Evolutionary conservation across 1,284 basidiomycete species (phyloP), one percentile per base, ranked within the genome.

Genomic region (Malassezia pachydermatis): DNA sequence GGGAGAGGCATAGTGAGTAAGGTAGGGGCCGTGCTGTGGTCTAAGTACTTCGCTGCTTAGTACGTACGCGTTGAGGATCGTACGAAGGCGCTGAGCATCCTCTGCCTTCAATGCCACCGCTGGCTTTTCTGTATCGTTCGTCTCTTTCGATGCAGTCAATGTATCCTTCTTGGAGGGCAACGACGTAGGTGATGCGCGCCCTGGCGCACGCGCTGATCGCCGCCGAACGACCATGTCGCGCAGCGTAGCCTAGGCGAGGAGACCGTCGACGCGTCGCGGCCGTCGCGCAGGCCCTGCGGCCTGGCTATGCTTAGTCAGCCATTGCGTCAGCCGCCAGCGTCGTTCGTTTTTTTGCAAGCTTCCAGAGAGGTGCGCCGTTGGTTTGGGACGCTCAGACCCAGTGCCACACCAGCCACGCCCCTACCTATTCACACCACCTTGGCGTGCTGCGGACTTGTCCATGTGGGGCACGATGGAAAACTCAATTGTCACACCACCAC

Each of bases 401-500:
- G n/a, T n/a, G n/a, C n/a, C n/a, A n/a, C n/a, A n/a, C n/a, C n/a
- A n/a, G 9, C n/a, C 29, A 30, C 11, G 29, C 29, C 29, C 29
- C 29, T 11, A 30, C 11, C 11, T 30, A 30, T n/a, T n/a, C 29
- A 30, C 11, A 30, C 29, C 29, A 30, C 16, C 11, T n/a, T 30
- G 29, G 11, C 29, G n/a, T n/a, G n/a, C n/a, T n/a, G n/a, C n/a
- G n/a, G n/a, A n/a, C n/a, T n/a, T n/a, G n/a, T n/a, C n/a, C n/a
- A n/a, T n/a, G n/a, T 38, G 36, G 36, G 22, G 36, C 22, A 17
- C 22, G n/a, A 17, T 40, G 13, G 46, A 48, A 22, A 36, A 28
- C 6, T 22, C 46, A 32, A 29, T 38, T 29, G 41, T 42, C 11
- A 40, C 42, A 9, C 48, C 48, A 8, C 48, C 48, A 4, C 48